Conservation (phyloP, 106 monocot species). For the Alisma plantagoaquatica region DNA sequence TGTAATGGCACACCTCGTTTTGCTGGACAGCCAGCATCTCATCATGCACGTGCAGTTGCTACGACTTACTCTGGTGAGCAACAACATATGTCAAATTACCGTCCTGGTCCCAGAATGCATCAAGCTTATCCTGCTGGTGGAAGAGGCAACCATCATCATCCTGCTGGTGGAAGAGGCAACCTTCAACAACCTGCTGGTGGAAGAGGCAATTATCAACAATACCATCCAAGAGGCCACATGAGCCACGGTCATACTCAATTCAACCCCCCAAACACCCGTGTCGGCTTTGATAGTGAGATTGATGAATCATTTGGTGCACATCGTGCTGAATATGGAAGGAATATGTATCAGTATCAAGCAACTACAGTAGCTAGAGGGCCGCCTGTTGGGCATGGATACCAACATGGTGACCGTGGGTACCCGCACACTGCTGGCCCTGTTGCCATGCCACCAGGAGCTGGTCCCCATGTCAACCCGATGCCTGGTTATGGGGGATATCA, state of each 20-base stretch:
- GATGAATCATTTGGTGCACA: slow-evolving; percentile 13
- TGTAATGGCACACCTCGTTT: too few species aligned
- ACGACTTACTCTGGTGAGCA: too few species aligned
- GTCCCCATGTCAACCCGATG: slow-evolving; percentile 1
- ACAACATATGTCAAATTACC: too few species aligned
- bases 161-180: slow-evolving; percentile 12
- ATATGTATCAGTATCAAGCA: slow-evolving; percentile 13
- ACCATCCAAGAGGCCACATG: background rate
- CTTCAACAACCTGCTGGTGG: too few species aligned
- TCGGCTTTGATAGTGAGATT: slow-evolving; percentile 19
- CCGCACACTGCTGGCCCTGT: slow-evolving; percentile 6
- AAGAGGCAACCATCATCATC: too few species aligned
- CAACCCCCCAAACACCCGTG: slow-evolving; percentile 16
- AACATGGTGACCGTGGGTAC: slow-evolving; percentile 3
- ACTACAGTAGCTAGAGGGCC: slow-evolving; percentile 17
- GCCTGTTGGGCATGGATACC: slow-evolving; percentile 2
- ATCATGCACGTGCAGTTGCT: too few species aligned
- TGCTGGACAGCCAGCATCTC: too few species aligned
- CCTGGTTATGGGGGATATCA: slow-evolving; percentile 5
- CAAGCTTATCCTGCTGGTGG: too few species aligned
- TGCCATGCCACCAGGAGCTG: background rate
- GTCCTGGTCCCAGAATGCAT: too few species aligned
- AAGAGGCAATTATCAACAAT: too few species aligned
- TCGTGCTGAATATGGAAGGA: slow-evolving; percentile 6
- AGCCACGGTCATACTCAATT: slow-evolving; percentile 12